These are phyloP conservation scores for Nicotiana benthamiana DNA, from an alignment of 257 asterid species.

Conservation along the genomic window DNA sequence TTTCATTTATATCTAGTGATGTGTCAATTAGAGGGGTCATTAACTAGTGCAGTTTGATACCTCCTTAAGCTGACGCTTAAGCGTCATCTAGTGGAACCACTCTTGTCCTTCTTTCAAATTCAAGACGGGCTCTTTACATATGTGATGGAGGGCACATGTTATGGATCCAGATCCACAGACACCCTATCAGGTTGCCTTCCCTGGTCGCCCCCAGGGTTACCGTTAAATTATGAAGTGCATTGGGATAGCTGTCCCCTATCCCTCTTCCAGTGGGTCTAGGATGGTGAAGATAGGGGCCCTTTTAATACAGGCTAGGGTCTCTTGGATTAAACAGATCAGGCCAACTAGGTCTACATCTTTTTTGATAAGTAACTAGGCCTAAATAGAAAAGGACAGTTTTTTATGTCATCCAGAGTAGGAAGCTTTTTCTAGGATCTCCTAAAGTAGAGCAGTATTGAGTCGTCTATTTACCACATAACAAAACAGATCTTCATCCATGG, in stretches of 20 bases:
- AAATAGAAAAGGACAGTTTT: neutral
- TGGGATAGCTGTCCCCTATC: neutral
- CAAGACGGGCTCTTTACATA: neutral
- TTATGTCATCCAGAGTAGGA: neutral
- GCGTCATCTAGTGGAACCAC: neutral
- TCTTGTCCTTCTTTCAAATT: neutral
- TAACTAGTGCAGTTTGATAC: neutral
- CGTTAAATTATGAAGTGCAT: neutral
- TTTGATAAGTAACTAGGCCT: slow-evolving; percentile 19
- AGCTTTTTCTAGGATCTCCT: neutral
- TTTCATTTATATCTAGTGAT: neutral
- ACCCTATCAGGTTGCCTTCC: neutral
- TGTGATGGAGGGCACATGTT: neutral
- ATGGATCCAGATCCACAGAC: slow-evolving; percentile 1
- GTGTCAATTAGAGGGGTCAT: neutral
- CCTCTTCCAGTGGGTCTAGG: neutral
- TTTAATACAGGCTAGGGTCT: neutral
- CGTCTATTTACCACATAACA: neutral
- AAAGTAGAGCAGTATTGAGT: neutral
- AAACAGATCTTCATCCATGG: neutral
- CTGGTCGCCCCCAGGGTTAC: neutral
- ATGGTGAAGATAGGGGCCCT: neutral
- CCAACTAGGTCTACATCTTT: neutral
- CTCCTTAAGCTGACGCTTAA: neutral
- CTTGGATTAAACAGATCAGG: neutral